Percentiles rank a stretch among this genome's conserved stretches.
phyloP scores from a whole-genome alignment of 177 flowering plant genomes.

The Vitis hybrid region DNA sequence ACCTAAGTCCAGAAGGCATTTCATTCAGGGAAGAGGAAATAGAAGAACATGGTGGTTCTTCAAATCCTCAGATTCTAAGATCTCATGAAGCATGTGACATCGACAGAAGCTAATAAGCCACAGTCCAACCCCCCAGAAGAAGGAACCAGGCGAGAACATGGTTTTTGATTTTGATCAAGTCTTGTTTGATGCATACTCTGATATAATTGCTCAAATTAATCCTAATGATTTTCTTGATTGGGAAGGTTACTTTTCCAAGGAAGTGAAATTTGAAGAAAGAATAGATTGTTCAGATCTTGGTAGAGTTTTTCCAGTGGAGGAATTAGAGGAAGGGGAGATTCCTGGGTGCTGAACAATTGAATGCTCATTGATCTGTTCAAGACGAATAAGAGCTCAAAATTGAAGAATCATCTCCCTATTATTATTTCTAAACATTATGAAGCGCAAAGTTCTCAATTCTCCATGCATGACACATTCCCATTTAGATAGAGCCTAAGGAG shows the following conservation, averaged over 20 bases:
- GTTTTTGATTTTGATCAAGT: slow-evolving; percentile 65
- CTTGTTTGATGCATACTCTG: slow-evolving; percentile 54
- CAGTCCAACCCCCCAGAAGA: slow-evolving; percentile 7
- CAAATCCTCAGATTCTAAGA: slow-evolving; percentile 48
- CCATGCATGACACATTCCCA: too few relatives aligned
- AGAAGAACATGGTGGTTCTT: slow-evolving; percentile 33
- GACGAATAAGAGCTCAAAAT: not conserved
- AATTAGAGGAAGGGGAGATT: slow-evolving; percentile 86
- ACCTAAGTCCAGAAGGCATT: slow-evolving; percentile 45
- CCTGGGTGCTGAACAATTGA: slow-evolving; percentile 1
- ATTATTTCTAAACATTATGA: not conserved
- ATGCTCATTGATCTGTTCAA: not conserved
- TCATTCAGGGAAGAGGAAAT: slow-evolving; percentile 72
- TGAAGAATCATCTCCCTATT: too few relatives aligned
- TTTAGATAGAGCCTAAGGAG: too few relatives aligned
- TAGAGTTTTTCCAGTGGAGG: slow-evolving; percentile 32
- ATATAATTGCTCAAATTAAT: slow-evolving; percentile 45
- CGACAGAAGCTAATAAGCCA: slow-evolving; percentile 3
- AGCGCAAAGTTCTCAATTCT: too few relatives aligned
- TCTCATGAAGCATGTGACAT: slow-evolving; percentile 30
- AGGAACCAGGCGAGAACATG: slow-evolving; percentile 22
- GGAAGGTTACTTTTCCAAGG: slow-evolving; percentile 35
- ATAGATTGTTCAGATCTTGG: slow-evolving; percentile 7
- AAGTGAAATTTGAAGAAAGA: slow-evolving; percentile 10
- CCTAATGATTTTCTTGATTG: slow-evolving; percentile 67